Conservation (phyloP, 2,329 filamentous ascomycete species). For the Conoideocrella luteorostrata region DNA sequence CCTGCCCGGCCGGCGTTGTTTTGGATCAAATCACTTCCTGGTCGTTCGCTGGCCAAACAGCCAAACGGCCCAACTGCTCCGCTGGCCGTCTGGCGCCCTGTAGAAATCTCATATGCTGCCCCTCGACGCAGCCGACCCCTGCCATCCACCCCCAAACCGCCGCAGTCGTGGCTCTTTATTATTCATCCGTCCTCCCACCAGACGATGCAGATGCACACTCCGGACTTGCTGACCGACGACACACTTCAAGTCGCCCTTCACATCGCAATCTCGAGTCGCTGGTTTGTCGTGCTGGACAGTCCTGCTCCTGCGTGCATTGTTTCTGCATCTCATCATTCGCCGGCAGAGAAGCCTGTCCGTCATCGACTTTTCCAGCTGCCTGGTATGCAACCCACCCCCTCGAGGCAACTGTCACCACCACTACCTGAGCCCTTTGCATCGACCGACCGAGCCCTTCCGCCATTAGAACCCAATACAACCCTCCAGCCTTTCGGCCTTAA, state of each 20-base stretch:
- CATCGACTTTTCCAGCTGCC: not conserved
- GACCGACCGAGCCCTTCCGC: not conserved
- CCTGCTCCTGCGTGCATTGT: not conserved
- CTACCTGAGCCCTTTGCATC: not conserved
- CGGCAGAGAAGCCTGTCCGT: not conserved
- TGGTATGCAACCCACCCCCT: not conserved
- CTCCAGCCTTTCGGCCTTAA: not conserved
- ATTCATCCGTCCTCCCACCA: constrained; percentile 1
- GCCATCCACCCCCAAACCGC: not conserved
- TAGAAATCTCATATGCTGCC: too few species aligned
- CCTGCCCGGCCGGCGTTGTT: too few species aligned
- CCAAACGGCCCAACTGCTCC: too few species aligned
- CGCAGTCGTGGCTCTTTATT: constrained; percentile 1
- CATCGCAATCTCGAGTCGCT: constrained; percentile 4
- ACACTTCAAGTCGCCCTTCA: constrained; percentile 4
- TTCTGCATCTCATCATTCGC: not conserved
- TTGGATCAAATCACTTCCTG: too few species aligned
- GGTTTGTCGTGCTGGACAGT: not conserved
- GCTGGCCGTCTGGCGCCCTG: not conserved
- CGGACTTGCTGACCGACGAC: constrained; percentile 6
- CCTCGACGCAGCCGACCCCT: too few species aligned
- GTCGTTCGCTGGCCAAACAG: too few species aligned
- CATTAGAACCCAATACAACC: too few species aligned
- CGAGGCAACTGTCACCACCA: not conserved
- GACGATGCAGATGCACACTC: not conserved